These are phyloP conservation scores for Pseudogymnoascus sp. DNA, from an alignment of 2,329 filamentous ascomycete genomes.

Conservation along the genomic window DNA sequence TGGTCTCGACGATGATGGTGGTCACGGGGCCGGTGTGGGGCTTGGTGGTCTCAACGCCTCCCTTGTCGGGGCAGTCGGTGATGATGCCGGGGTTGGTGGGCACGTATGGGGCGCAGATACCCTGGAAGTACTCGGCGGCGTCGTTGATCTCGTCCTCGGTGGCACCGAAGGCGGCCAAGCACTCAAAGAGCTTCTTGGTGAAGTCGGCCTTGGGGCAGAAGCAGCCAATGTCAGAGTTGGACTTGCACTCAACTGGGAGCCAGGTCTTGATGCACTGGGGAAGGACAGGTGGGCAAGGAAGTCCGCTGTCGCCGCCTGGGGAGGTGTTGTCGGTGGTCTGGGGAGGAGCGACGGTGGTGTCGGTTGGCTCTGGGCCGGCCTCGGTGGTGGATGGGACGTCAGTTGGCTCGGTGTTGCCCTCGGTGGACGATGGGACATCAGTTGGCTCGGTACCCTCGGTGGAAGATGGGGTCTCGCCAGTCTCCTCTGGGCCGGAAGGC, in stretches of 20 bases:
- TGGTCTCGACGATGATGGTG: conserved; percentile 41
- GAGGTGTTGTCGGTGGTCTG: conserved; percentile 3
- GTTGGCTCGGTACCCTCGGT: background rate
- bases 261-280: conserved; percentile 90
- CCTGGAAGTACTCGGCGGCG: conserved; percentile 78
- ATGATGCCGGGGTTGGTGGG: conserved; percentile 76
- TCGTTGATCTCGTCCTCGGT: conserved; percentile 57
- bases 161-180: conserved; percentile 69
- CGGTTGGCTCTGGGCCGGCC: background rate
- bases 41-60: conserved; percentile 44
- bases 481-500: background rate
- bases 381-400: background rate
- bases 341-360: conserved; percentile 9
- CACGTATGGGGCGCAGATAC: conserved; percentile 75
- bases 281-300: conserved; percentile 54
- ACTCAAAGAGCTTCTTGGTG: conserved; percentile 71
- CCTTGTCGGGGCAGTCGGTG: conserved; percentile 48
- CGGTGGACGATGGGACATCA: background rate
- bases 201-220: conserved; percentile 78
- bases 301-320: background rate
- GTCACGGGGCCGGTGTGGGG: conserved; percentile 37
- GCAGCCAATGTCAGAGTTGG: conserved; percentile 76
- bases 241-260: conserved; percentile 67
- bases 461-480: background rate
- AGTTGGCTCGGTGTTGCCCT: background rate